Evolutionary conservation across 1,284 basidiomycete genomes (phyloP), one percentile per base, ranked within the genome.

Genomic region (Pseudomicrostroma phylloplanum): DNA sequence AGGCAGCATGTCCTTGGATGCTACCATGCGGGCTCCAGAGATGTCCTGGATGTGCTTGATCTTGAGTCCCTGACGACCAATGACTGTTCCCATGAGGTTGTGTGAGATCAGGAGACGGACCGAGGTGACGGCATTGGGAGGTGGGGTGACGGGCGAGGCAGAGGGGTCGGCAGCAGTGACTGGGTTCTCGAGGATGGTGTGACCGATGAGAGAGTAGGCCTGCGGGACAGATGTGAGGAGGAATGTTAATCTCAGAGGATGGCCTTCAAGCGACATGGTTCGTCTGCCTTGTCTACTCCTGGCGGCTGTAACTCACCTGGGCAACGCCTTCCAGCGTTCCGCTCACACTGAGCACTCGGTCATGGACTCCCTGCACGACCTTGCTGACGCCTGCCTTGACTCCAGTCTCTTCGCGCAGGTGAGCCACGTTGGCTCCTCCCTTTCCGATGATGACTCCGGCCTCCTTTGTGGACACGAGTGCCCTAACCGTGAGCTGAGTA

Each of bases 341-440:
- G 66, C 86, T 88, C 80, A 97, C 89, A 76, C 89, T 92, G 79
- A 98, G 87, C 74, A 97, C 92, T 73, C 94, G 90, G 82, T 98
- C 94, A 80, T 96, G 92, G 66, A 98, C 92, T 72, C 94, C 94
- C 61, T 88, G 88, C 65, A 96, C 92, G 83, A 97, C 93, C 82
- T 96, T 97, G 85, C 89, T 92, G 80, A 98, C 94, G 77, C 94
- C 94, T 65, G 94, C 93, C 83, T 93, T 97, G 82, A 96, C 92
- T 71, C 90, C 91, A 56, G 92, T 96, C 78, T 90, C 87, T 74
- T 94, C 90, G 68, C 94, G 87, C 72, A 98, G 86, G 81, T 92
- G 90, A 68, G 94, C 94, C 76, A 97, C 94, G 78, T 96, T 97
- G 83, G 92, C 90, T 65, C 94, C 94, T 64, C 85, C 92, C 79